Conservation (phyloP, 495 filamentous ascomycete species). For the Aspergillus carlsbadensis region DNA sequence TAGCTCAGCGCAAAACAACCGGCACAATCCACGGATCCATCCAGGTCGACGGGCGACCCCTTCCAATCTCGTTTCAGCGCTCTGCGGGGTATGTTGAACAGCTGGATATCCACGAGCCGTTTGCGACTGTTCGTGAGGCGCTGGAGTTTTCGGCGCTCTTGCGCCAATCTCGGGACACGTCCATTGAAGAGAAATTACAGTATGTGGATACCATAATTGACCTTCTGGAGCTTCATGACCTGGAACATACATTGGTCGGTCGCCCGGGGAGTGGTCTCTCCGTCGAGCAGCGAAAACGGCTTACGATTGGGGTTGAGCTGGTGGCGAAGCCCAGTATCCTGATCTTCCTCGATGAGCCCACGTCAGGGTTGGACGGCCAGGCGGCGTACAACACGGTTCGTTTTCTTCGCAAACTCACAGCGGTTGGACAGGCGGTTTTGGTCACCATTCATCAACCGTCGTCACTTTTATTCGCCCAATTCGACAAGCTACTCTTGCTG, state of each 20-base stretch:
- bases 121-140: conserved; percentile 62
- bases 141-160: conserved; percentile 58
- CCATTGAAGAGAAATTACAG: conserved; percentile 55
- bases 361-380: conserved; percentile 63
- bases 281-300: conserved; percentile 61
- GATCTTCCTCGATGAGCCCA: conserved; percentile 78
- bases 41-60: conserved; percentile 75
- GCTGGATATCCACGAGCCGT: conserved; percentile 59
- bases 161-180: conserved; percentile 50
- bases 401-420: conserved; percentile 63
- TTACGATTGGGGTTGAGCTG: conserved; percentile 69
- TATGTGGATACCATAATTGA: conserved; percentile 61
- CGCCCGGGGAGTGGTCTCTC: conserved; percentile 51
- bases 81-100: conserved; percentile 60
- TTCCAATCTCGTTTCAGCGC: conserved; percentile 81
- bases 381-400: conserved; percentile 64
- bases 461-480: conserved; percentile 68
- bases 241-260: conserved; percentile 55
- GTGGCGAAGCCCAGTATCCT: conserved; percentile 65
- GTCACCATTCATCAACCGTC: conserved; percentile 81
- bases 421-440: conserved; percentile 66
- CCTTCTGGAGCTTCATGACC: conserved; percentile 56
- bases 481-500: conserved; percentile 69
- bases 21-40: conserved; percentile 85
- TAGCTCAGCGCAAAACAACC: conserved; percentile 72